Percentiles rank a stretch among this genome's conserved stretches.
Conservation (phyloP, 176 grass and related monocot species). For the Cenchrus purpureus region DNA sequence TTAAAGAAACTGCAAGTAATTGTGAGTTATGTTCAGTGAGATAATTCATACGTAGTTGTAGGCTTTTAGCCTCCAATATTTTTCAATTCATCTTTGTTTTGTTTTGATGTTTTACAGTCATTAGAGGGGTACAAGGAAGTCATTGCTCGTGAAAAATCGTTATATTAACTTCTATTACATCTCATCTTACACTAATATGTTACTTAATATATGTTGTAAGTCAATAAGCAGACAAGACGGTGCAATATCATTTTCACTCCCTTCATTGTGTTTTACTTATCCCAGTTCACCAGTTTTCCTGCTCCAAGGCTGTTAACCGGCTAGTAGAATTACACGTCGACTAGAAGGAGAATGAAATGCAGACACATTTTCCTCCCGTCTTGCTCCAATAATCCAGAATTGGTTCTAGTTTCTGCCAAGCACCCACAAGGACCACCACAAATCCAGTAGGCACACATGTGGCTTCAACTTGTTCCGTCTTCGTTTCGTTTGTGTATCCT, state of each 20-base stretch:
- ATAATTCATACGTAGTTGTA: background rate
- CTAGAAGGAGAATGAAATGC: background rate
- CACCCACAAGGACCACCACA: conserved; percentile 18
- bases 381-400: background rate
- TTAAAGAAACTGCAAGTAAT: background rate
- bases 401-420: conserved; percentile 15
- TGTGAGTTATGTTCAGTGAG: background rate
- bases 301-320: background rate
- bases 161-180: too few relatives aligned
- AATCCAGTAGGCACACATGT: background rate
- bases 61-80: background rate
- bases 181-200: too few relatives aligned
- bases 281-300: background rate
- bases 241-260: background rate
- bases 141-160: too few relatives aligned
- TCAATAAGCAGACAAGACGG: background rate
- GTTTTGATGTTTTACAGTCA: background rate
- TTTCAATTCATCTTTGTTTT: background rate
- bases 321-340: background rate
- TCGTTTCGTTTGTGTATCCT: too few relatives aligned
- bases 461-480: background rate
- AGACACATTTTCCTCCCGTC: background rate
- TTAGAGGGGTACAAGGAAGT: background rate
- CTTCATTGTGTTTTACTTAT: background rate
- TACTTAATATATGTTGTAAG: background rate